These are phyloP conservation scores for Apiotrichum montevideense DNA, from an alignment of 1,284 basidiomycete genomes.

Conservation along the genomic window DNA sequence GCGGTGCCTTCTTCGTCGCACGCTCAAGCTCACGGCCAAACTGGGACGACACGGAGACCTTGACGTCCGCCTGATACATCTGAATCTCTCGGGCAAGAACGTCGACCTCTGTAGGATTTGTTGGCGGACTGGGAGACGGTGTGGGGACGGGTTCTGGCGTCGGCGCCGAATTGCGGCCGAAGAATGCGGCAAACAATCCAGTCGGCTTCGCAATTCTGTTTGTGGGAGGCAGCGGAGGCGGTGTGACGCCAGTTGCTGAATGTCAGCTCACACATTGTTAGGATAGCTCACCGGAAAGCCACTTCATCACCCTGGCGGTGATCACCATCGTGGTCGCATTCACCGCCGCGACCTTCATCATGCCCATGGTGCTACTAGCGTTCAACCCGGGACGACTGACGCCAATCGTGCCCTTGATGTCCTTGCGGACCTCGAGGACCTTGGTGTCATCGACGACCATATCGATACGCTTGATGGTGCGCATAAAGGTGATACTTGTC, in stretches of 20 bases:
- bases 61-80: slow-evolving; percentile 75
- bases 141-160: slow-evolving; percentile 45
- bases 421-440: slow-evolving; percentile 70
- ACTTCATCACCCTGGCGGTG: slow-evolving; percentile 72
- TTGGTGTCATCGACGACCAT: slow-evolving; percentile 73
- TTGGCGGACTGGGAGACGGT: slow-evolving; percentile 43
- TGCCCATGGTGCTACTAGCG: slow-evolving; percentile 47
- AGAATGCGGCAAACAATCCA: slow-evolving; percentile 60
- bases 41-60: slow-evolving; percentile 65
- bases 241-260: slow-evolving; percentile 56
- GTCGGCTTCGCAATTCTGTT: slow-evolving; percentile 56
- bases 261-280: slow-evolving; percentile 1
- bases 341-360: slow-evolving; percentile 65
- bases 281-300: slow-evolving; percentile 48
- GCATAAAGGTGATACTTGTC: slow-evolving; percentile 93
- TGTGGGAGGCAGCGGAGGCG: slow-evolving; percentile 38
- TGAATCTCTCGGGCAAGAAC: slow-evolving; percentile 67
- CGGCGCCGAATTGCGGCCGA: slow-evolving; percentile 40
- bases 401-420: slow-evolving; percentile 54
- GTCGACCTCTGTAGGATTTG: slow-evolving; percentile 55
- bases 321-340: slow-evolving; percentile 69
- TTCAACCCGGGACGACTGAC: slow-evolving; percentile 54
- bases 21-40: slow-evolving; percentile 74
- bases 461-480: slow-evolving; percentile 66
- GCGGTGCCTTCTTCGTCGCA: slow-evolving; percentile 93